phyloP scores from a whole-genome alignment of 169 alveolate species.

The Cystoisospora suis region DNA sequence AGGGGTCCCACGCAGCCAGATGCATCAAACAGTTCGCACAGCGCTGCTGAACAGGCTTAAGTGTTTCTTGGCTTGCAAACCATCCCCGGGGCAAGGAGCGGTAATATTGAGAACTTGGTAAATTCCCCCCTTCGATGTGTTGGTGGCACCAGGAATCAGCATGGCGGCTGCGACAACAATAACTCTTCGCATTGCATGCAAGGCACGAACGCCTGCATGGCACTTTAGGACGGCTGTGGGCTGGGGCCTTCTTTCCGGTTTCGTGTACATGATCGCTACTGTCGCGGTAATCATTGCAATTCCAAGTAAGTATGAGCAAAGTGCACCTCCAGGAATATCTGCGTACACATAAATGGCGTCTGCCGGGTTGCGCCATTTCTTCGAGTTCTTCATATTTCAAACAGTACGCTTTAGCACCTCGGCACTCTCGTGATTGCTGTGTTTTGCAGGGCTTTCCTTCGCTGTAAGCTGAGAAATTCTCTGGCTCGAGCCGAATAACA shows the following conservation, averaged over 20 bases:
- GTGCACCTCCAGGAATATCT: no score
- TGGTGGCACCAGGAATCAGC: not conserved
- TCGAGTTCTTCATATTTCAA: no score
- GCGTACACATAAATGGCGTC: no score
- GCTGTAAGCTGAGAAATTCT: no score
- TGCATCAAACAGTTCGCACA: not conserved
- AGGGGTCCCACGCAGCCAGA: not conserved
- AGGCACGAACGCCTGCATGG: not conserved
- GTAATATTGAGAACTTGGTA: no score
- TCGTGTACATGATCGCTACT: not conserved
- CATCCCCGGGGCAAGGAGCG: not conserved
- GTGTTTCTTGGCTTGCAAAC: not conserved
- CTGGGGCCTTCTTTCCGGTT: conserved; percentile 22
- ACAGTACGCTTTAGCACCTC: no score
- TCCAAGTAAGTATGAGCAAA: conserved; percentile 30
- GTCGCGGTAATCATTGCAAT: conserved; percentile 29
- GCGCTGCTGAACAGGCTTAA: not conserved
- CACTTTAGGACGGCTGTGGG: conserved; percentile 3
- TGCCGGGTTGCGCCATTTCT: no score
- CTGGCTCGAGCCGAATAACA: no score
- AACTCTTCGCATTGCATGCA: not conserved
- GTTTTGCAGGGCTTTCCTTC: no score
- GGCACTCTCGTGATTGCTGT: no score
- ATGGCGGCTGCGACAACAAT: not conserved
- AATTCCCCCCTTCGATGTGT: no score